These are phyloP conservation scores for Cenococcum geophilum DNA, from an alignment of 495 filamentous ascomycete genomes.

Conservation along the genomic window DNA sequence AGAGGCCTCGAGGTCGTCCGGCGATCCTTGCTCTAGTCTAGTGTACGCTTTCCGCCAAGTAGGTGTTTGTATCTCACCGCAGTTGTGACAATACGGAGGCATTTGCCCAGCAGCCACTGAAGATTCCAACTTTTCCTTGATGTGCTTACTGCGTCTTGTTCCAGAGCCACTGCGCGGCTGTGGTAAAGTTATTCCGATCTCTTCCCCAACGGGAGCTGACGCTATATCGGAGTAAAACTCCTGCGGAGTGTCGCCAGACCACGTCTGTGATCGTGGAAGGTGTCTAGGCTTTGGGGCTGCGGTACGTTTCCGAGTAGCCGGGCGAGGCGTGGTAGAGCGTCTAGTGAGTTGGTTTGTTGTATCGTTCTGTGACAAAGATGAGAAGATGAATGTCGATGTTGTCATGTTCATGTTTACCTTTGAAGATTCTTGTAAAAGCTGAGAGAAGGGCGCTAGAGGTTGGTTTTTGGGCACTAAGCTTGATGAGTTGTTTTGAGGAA, in stretches of 20 bases:
- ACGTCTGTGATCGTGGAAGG: conserved; percentile 46
- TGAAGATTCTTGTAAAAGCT: neutral
- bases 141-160: conserved; percentile 48
- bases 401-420: neutral
- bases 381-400: neutral
- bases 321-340: neutral
- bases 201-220: conserved; percentile 15
- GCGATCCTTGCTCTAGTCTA: conserved; percentile 57
- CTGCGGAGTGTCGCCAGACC: conserved; percentile 36
- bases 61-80: conserved; percentile 88
- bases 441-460: neutral
- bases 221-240: conserved; percentile 38
- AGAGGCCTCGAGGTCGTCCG: conserved; percentile 53
- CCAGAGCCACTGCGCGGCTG: conserved; percentile 43
- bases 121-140: conserved; percentile 57
- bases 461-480: neutral
- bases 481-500: neutral
- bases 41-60: conserved; percentile 89
- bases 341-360: neutral
- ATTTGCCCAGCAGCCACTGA: conserved; percentile 65
- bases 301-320: conserved; percentile 9
- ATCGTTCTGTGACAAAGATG: neutral
- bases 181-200: neutral
- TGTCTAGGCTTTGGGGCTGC: conserved; percentile 17
- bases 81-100: conserved; percentile 84